Evolutionary conservation across 345 rosid genomes (phyloP), one percentile per base, ranked within the genome.

Genomic region (Kandelia obovata): DNA sequence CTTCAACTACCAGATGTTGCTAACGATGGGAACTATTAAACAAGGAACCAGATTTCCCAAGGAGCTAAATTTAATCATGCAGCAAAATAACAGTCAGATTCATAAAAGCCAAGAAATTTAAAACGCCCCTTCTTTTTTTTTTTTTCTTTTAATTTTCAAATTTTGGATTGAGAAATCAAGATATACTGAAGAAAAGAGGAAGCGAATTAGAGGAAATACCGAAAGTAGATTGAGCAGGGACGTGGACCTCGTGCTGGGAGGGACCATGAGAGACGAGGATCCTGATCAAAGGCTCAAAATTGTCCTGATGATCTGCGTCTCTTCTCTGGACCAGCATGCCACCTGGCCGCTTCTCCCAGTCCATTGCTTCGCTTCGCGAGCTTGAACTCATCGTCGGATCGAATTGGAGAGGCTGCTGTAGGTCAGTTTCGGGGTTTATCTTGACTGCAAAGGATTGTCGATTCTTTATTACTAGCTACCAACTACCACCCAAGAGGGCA

Each of bases 261-360:
- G 90, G 70, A 71, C 85, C 89, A 60, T 78, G 85, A 21, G 89
- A 75, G 58, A 77, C 83, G 53, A 56, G 71, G 67, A 91, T 75
- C 56, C 72, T 83, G 64, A 87, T 76, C 62, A 65, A 58, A 11
- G 86, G 78, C n/a, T 65, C 80, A 35, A 65, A 56, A 65, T 63
- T 71, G 35, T 31, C 78, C 68, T 47, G 32, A 47, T 65, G 31
- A 53, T 69, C 70, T 26, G 73, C 77, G 76, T 84, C 87, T 75
- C 90, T 77, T 61, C 74, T 80, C 75, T 86, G 92, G 47, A 84
- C 86, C 1, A 78, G 83, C 86, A 81, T 83, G 56, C 87, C 96
- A 34, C 79, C 75, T 5, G 87, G 85, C 76, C 85, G 77, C 77
- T 73, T 71, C 70, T 83, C 91, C 79, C 83, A 73, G 1, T 80